Percentiles rank a stretch among this genome's conserved stretches.
These are phyloP conservation scores for Tuber magnatum DNA, from an alignment of 495 filamentous ascomycete genomes.

Conservation along the genomic window DNA sequence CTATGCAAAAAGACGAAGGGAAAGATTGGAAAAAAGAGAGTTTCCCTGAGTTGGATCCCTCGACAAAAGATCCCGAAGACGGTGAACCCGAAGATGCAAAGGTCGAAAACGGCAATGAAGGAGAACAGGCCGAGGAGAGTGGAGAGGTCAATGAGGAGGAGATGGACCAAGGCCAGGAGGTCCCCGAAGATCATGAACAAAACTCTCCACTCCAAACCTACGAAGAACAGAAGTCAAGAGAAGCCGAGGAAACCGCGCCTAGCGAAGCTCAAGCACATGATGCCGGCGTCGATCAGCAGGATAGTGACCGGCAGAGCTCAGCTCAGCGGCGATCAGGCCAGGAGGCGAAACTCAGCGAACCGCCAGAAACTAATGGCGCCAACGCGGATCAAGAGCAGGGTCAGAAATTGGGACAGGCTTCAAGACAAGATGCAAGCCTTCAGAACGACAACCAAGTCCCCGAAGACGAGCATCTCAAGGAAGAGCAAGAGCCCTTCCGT, in stretches of 20 bases:
- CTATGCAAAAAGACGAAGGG: slow-evolving; percentile 52
- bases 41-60: slow-evolving; percentile 34
- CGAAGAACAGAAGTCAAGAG: slow-evolving; percentile 45
- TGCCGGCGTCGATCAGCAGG: slow-evolving; percentile 43
- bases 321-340: slow-evolving; percentile 48
- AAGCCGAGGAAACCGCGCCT: slow-evolving; percentile 59
- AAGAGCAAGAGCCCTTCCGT: slow-evolving; percentile 63
- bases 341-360: slow-evolving; percentile 34
- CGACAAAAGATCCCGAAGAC: slow-evolving; percentile 18
- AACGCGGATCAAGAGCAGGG: slow-evolving; percentile 44
- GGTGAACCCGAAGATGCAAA: slow-evolving; percentile 24
- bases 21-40: slow-evolving; percentile 48
- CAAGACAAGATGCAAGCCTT: slow-evolving; percentile 42
- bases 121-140: slow-evolving; percentile 36
- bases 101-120: slow-evolving; percentile 33
- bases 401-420: slow-evolving; percentile 47
- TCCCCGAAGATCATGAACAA: slow-evolving; percentile 47
- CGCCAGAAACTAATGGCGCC: slow-evolving; percentile 42
- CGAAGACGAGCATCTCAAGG: slow-evolving; percentile 46
- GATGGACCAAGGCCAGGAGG: slow-evolving; percentile 46
- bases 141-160: slow-evolving; percentile 47
- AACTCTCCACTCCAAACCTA: slow-evolving; percentile 40
- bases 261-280: slow-evolving; percentile 56
- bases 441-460: slow-evolving; percentile 48
- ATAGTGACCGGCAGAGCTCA: slow-evolving; percentile 32